A percentile compares a stretch with the other conserved stretches of the same genome.
Evolutionary conservation across 495 filamentous ascomycete genomes (phyloP).

Genomic region (Aspergillus campestris): DNA sequence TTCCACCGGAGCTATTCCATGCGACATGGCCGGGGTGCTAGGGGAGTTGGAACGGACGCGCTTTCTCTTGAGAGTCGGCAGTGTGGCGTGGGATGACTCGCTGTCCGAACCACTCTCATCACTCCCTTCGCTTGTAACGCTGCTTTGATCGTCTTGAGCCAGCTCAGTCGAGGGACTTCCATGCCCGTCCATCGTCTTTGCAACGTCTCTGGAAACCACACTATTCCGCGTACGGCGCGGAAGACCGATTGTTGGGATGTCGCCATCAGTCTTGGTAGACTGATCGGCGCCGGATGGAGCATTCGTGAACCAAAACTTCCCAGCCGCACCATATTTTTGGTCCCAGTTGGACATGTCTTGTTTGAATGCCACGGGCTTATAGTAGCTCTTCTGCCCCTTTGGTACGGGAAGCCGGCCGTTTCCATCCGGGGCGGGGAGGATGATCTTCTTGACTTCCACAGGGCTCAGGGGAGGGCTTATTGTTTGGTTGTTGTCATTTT

Average conservation of each 20-base stretch:
- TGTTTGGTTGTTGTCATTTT: conserved; percentile 18
- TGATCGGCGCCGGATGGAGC: conserved; percentile 4
- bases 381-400: conserved; percentile 25
- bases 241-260: conserved; percentile 37
- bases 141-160: conserved; percentile 17
- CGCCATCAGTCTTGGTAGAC: conserved; percentile 4
- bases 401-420: conserved; percentile 4
- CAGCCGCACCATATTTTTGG: conserved; percentile 42
- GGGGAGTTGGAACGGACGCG: conserved; percentile 30
- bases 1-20: conserved; percentile 17
- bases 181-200: conserved; percentile 2
- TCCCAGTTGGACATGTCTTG: conserved; percentile 36
- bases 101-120: conserved; percentile 20
- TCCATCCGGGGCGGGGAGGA: conserved; percentile 25
- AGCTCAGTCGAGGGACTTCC: conserved; percentile 4
- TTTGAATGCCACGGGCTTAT: conserved; percentile 41
- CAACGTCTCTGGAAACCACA: not conserved
- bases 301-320: conserved; percentile 40
- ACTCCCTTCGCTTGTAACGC: conserved; percentile 25
- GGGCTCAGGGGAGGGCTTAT: conserved; percentile 46
- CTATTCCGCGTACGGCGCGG: conserved; percentile 20
- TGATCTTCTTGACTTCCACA: conserved; percentile 38
- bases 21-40: conserved; percentile 21
- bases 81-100: conserved; percentile 9
- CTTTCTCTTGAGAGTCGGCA: conserved; percentile 32